Evolutionary conservation across 2,329 filamentous ascomycete genomes (phyloP).

Genomic region (Scolecobasidium constrictum): DNA sequence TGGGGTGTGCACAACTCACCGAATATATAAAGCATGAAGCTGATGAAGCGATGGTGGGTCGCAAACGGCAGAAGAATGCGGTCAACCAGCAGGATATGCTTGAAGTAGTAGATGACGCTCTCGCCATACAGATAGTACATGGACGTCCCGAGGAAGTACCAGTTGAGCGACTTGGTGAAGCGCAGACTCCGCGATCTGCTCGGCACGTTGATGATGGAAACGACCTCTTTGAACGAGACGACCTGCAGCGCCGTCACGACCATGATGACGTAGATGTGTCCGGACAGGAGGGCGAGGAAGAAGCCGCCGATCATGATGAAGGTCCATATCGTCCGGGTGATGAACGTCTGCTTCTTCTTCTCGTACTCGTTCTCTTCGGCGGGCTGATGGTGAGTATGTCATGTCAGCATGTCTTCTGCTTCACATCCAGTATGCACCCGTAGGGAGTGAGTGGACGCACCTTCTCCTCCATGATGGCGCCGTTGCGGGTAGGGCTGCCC

Average conservation of each 20-base stretch:
- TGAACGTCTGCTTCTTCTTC: slow-evolving; percentile 98
- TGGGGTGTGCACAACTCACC: slow-evolving; percentile 44
- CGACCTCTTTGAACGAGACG: slow-evolving; percentile 97
- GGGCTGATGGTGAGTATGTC: slow-evolving; percentile 16
- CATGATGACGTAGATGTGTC: slow-evolving; percentile 93
- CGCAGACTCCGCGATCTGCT: slow-evolving; percentile 81
- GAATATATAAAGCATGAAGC: slow-evolving; percentile 95
- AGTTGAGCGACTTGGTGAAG: slow-evolving; percentile 93
- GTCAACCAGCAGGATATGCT: slow-evolving; percentile 94
- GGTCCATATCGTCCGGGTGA: slow-evolving; percentile 94
- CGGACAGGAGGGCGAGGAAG: slow-evolving; percentile 85
- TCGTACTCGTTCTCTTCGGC: slow-evolving; percentile 63
- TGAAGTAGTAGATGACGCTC: slow-evolving; percentile 99
- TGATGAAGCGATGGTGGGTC: slow-evolving; percentile 96
- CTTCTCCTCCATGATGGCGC: slow-evolving; percentile 16
- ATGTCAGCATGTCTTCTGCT: background rate
- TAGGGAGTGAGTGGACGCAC: too few relatives aligned
- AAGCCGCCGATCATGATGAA: slow-evolving; percentile 94
- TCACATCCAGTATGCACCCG: background rate
- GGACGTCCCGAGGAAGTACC: slow-evolving; percentile 97
- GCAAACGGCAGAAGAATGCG: slow-evolving; percentile 85
- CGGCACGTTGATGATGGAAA: slow-evolving; percentile 91
- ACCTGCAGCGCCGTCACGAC: slow-evolving; percentile 92
- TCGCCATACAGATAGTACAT: slow-evolving; percentile 99
- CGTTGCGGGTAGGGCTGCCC: slow-evolving; percentile 40